Evolutionary conservation across 2,329 filamentous ascomycete genomes (phyloP).

Genomic region (Paradendryphiella salina): DNA sequence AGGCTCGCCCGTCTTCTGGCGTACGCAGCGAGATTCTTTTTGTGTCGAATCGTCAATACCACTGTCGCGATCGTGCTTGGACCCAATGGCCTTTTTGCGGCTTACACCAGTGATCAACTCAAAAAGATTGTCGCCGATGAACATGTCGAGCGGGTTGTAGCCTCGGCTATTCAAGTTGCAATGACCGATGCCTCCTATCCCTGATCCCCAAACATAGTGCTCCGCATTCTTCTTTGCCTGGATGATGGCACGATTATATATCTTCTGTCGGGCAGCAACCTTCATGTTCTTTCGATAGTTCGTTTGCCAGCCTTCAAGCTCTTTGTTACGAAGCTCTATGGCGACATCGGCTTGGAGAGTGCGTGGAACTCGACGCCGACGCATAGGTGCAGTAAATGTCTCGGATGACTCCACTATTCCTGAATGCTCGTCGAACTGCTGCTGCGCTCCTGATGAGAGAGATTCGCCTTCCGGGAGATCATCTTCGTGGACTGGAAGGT

Average conservation of each 20-base stretch:
- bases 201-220: constrained; percentile 62
- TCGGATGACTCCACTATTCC: constrained; percentile 43
- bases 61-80: constrained; percentile 43
- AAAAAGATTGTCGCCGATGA: constrained; percentile 61
- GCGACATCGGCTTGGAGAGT: constrained; percentile 53
- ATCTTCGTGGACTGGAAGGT: constrained; percentile 41
- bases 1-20: constrained; percentile 36
- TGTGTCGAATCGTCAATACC: constrained; percentile 42
- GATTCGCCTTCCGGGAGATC: constrained; percentile 40
- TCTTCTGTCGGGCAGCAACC: constrained; percentile 51
- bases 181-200: constrained; percentile 57
- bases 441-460: constrained; percentile 22
- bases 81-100: constrained; percentile 25
- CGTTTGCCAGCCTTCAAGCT: constrained; percentile 60
- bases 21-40: constrained; percentile 40
- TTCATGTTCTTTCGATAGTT: constrained; percentile 66
- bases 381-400: constrained; percentile 48
- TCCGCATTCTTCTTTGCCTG: constrained; percentile 66
- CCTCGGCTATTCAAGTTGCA: constrained; percentile 28
- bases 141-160: constrained; percentile 59
- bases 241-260: constrained; percentile 46
- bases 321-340: constrained; percentile 59
- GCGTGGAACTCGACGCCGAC: constrained; percentile 46
- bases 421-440: constrained; percentile 18
- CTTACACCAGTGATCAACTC: constrained; percentile 51